phyloP scores from a whole-genome alignment of 768 basidiomycete species.

The Termitomyces sp. region DNA sequence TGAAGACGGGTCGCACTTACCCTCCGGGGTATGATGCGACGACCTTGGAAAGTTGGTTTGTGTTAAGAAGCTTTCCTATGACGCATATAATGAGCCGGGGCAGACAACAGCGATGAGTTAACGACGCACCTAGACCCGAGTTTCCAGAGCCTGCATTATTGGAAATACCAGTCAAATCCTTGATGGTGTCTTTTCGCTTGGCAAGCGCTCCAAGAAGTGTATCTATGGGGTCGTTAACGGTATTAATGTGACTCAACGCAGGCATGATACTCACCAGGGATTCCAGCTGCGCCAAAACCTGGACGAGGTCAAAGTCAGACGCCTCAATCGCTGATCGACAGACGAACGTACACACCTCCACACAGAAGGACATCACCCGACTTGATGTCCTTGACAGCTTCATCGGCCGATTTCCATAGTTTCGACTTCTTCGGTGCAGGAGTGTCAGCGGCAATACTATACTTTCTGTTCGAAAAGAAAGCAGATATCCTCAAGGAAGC shows the following conservation, averaged over 20 bases:
- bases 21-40: constrained; percentile 90
- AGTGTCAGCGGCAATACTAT: constrained; percentile 30
- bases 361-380: constrained; percentile 76
- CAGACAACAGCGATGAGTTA: not conserved
- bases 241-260: not conserved
- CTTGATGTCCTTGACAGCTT: constrained; percentile 80
- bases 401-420: constrained; percentile 79
- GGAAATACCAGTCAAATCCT: constrained; percentile 74
- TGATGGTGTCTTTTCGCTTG: constrained; percentile 64
- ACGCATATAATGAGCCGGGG: constrained; percentile 1
- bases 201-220: constrained; percentile 78
- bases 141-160: constrained; percentile 82
- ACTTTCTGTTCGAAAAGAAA: constrained; percentile 22
- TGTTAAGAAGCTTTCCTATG: constrained; percentile 69
- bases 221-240: constrained; percentile 39
- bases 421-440: constrained; percentile 44
- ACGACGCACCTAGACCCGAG: constrained; percentile 59
- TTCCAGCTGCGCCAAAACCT: constrained; percentile 91
- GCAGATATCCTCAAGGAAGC: constrained; percentile 17
- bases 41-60: constrained; percentile 76
- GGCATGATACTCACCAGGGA: constrained; percentile 55
- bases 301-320: not conserved
- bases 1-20: constrained; percentile 28
- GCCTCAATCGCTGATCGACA: not conserved
- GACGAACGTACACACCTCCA: constrained; percentile 56